phyloP scores from a whole-genome alignment of 1,139 yeast genomes.

The Blastobotrys capitulatus region DNA sequence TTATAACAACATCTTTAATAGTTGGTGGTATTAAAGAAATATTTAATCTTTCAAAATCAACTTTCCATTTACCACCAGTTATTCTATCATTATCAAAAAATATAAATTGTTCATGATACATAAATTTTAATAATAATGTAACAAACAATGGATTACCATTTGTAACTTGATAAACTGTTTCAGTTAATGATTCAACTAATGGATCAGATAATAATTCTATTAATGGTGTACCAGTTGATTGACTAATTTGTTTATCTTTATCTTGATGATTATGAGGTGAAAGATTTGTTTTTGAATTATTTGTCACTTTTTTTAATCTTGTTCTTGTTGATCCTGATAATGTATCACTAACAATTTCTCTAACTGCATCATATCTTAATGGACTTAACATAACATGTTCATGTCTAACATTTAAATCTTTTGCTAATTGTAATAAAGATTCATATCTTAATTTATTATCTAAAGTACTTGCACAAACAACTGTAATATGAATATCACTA shows the following conservation, averaged over 20 bases:
- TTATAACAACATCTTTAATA: slow-evolving; percentile 25
- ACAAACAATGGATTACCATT: slow-evolving; percentile 32
- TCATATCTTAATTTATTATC: slow-evolving; percentile 20
- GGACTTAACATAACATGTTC: slow-evolving; percentile 26
- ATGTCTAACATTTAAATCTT: slow-evolving; percentile 26
- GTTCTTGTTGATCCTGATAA: slow-evolving; percentile 18
- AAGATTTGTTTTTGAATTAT: background rate
- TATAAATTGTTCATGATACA: slow-evolving; percentile 23
- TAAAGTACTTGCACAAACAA: slow-evolving; percentile 27
- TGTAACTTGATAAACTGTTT: slow-evolving; percentile 25
- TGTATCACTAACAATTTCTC: slow-evolving; percentile 25
- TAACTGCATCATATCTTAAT: slow-evolving; percentile 24
- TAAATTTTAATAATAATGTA: slow-evolving; percentile 21
- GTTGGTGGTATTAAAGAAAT: slow-evolving; percentile 21
- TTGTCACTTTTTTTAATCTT: slow-evolving; percentile 8
- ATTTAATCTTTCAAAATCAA: slow-evolving; percentile 25
- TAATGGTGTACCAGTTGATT: slow-evolving; percentile 9
- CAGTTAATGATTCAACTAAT: slow-evolving; percentile 27
- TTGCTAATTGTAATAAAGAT: slow-evolving; percentile 20
- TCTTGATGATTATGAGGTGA: background rate
- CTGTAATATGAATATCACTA: slow-evolving; percentile 25
- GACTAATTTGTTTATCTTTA: slow-evolving; percentile 6
- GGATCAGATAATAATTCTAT: slow-evolving; percentile 19
- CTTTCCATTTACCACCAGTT: slow-evolving; percentile 27
- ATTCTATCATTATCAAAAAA: slow-evolving; percentile 19